Evolutionary conservation across 1,284 basidiomycete species (phyloP), one percentile per base, ranked within the genome.

Genomic region (Rhodotorula sp.): DNA sequence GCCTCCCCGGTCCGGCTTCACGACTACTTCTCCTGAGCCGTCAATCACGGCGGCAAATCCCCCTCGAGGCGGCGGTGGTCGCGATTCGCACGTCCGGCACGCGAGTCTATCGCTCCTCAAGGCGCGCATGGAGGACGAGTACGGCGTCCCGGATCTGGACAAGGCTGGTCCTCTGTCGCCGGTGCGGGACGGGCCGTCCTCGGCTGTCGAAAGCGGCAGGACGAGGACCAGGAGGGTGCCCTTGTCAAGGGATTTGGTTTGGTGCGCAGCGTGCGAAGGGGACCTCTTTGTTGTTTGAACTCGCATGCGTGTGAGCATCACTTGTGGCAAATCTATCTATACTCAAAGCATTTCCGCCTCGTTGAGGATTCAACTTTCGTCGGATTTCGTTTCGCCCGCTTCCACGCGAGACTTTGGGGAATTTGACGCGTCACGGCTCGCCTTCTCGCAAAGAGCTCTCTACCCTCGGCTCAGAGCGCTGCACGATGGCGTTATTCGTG

Each of bases 121-220:
- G 61, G 64, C 68, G 47, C 70, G 77, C 7, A 77, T 78, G 69
- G 72, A 78, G 64, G 74, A 76, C 54, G 77, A 77, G 64, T 57
- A 76, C 26, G 77, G 74, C n/a, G 62, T 73, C 1, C 66, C 45
- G 6, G 62, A 64, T 38, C 60, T 64, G 5, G 62, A 64, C n/a
- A 5, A 12, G 16, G 57, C 50, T 1, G 58, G 62, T 4, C 62
- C 49, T 43, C 18, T 60, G 14, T 47, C 54, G 19, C 54, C 50
- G n/a, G 52, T 18, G 31, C 28, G 12, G 16, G 21, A 19, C 26
- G 28, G 58, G 5, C 23, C 38, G 2, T 55, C 26, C 12, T 16
- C 26, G 26, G 54, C 14, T 21, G 38, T 21, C 5, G 38, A 18
- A 52, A 45, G 2, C 28, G 62, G 26, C 23, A 31, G 43, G 15